Conservation (phyloP, 2,329 filamentous ascomycete species). For the Calonectria crousiana region DNA sequence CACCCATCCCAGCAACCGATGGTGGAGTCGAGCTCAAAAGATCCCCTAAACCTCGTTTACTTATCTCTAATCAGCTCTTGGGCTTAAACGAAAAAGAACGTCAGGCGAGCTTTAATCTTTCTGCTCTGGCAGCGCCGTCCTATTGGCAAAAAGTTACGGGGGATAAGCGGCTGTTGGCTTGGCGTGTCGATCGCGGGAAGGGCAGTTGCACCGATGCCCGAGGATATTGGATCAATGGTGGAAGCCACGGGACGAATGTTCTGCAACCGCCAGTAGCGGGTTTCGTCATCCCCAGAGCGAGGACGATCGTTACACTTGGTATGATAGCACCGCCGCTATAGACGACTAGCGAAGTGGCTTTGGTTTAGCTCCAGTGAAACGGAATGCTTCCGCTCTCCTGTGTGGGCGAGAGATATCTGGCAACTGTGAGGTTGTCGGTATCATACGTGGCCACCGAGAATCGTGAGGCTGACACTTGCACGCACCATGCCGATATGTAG, state of each 20-base stretch:
- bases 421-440: not conserved
- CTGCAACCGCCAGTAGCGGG: not conserved
- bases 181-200: conserved; percentile 6
- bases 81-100: not conserved
- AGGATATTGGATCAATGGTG: not conserved
- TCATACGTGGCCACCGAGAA: not conserved
- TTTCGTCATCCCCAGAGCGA: not conserved
- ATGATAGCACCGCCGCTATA: not conserved
- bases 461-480: not conserved
- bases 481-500: not conserved
- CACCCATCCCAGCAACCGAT: conserved; percentile 23
- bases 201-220: not conserved
- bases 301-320: conserved; percentile 1
- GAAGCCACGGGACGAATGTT: not conserved
- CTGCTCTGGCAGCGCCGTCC: not conserved
- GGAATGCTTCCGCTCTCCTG: conserved; percentile 19
- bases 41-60: conserved; percentile 16
- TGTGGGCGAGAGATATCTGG: not conserved
- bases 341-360: conserved; percentile 6
- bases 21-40: conserved; percentile 23
- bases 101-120: not conserved
- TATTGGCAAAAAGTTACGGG: not conserved
- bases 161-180: not conserved
- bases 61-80: conserved; percentile 16
- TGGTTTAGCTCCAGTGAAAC: not conserved